Percentiles rank a stretch among this genome's conserved stretches.
Evolutionary conservation across 345 rosid species (phyloP).

Genomic region (Isatis tinctoria): DNA sequence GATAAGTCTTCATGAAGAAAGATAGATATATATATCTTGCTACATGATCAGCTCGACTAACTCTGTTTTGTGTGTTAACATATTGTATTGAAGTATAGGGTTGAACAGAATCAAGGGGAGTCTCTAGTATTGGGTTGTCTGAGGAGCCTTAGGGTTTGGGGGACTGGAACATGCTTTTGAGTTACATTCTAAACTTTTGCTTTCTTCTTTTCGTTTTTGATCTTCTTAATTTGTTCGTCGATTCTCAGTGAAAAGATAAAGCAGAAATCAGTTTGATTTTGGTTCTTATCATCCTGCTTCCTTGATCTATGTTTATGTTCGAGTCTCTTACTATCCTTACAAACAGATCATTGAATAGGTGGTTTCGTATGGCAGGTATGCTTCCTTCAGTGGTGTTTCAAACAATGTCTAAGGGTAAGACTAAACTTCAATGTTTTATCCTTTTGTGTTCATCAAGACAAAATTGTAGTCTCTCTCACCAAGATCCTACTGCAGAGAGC

Average conservation of each 20-base stretch:
- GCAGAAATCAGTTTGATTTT: not conserved
- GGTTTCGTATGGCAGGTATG: slow-evolving; percentile 14
- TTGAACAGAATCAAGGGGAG: not conserved
- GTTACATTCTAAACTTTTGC: not conserved
- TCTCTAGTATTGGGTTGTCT: not conserved
- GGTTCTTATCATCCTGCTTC: not conserved
- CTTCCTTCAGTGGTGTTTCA: slow-evolving; percentile 1
- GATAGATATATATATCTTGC: not conserved
- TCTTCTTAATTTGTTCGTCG: not conserved
- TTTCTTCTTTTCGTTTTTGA: not conserved
- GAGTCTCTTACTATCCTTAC: not conserved
- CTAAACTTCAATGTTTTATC: not conserved
- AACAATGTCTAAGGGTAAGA: not conserved
- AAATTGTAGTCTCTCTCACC: not conserved
- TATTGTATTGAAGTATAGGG: not conserved
- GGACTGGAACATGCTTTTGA: not conserved
- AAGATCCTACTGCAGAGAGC: not conserved
- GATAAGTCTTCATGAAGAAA: not conserved
- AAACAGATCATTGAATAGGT: not conserved
- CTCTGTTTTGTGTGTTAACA: not conserved
- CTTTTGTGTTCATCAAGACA: not conserved
- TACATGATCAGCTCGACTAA: not conserved
- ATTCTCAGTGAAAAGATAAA: not conserved
- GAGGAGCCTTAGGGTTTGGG: too few relatives aligned
- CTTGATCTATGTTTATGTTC: not conserved